Evolutionary conservation across 768 basidiomycete genomes (phyloP).

Genomic region (Hericium coralloides): DNA sequence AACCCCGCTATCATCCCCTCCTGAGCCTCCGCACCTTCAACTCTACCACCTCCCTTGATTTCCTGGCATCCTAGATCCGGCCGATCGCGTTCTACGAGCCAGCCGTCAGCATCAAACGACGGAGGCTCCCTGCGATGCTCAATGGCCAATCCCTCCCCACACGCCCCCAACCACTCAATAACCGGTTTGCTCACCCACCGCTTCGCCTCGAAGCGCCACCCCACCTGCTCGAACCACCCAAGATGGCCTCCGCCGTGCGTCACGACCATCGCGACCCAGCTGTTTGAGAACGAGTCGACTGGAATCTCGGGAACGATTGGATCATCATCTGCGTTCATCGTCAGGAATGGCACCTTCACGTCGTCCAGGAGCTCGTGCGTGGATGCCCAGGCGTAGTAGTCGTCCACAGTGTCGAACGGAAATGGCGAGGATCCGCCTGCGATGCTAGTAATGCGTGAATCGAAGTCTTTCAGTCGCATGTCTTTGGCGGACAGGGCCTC

Average conservation of each 20-base stretch:
- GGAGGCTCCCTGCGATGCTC: slow-evolving; percentile 22
- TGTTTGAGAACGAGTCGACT: slow-evolving; percentile 41
- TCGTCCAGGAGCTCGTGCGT: slow-evolving; percentile 50
- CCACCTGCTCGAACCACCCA: slow-evolving; percentile 68
- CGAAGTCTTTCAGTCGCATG: slow-evolving; percentile 49
- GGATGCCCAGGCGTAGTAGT: slow-evolving; percentile 46
- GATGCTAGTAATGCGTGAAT: slow-evolving; percentile 54
- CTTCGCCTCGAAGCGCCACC: slow-evolving; percentile 14
- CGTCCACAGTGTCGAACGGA: slow-evolving; percentile 35
- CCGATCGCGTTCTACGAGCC: slow-evolving; percentile 37
- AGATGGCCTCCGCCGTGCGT: slow-evolving; percentile 69
- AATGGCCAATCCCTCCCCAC: slow-evolving; percentile 42
- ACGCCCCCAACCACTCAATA: slow-evolving; percentile 58
- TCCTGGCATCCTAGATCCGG: slow-evolving; percentile 51
- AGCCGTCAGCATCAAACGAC: slow-evolving; percentile 48
- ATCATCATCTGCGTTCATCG: slow-evolving; percentile 70
- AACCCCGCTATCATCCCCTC: slow-evolving; percentile 11
- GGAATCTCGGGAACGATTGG: slow-evolving; percentile 64
- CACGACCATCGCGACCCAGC: slow-evolving; percentile 47
- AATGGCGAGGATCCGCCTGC: slow-evolving; percentile 54
- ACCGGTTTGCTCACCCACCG: slow-evolving; percentile 70
- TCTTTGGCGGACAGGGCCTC: slow-evolving; percentile 38
- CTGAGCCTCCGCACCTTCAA: slow-evolving; percentile 1
- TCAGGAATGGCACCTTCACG: slow-evolving; percentile 65
- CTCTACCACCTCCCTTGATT: slow-evolving; percentile 37